Percentiles rank a stretch among this genome's conserved stretches.
phyloP scores from a whole-genome alignment of 371 early-diverging fungal species.

The Capillidium heterosporum region DNA sequence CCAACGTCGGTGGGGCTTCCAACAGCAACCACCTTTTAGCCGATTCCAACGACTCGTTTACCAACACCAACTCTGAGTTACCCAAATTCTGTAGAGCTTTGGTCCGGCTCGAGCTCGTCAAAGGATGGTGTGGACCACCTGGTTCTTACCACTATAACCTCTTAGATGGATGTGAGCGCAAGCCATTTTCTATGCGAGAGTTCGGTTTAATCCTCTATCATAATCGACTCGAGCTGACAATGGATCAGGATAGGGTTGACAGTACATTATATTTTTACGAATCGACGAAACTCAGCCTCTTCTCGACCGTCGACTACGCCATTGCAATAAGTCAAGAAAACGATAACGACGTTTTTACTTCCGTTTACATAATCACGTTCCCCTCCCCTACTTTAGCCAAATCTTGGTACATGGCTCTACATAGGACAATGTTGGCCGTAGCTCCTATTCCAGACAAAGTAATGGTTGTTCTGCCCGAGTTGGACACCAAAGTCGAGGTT shows the following conservation, averaged over 20 bases:
- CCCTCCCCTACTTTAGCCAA: not conserved
- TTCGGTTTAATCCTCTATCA: not conserved
- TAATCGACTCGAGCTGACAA: constrained; percentile 1
- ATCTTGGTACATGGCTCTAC: not conserved
- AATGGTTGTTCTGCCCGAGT: not conserved
- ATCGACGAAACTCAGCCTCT: not conserved
- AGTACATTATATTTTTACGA: not conserved
- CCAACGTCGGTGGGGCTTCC: too few species aligned
- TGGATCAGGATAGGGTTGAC: not conserved
- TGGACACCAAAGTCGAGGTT: not conserved
- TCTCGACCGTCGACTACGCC: not conserved
- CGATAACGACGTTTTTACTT: not conserved
- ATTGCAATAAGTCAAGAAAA: not conserved
- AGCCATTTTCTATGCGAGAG: not conserved
- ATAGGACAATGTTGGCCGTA: not conserved
- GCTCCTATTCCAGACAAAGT: not conserved
- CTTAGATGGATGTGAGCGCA: not conserved
- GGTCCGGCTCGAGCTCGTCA: not conserved
- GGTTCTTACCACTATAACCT: not conserved
- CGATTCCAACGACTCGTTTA: not conserved
- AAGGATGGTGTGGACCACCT: not conserved
- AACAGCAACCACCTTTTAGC: not conserved
- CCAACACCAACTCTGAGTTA: not conserved
- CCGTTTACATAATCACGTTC: not conserved
- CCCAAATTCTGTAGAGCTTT: not conserved